These are phyloP conservation scores for Sanghuangporus baumii DNA, from an alignment of 1,284 basidiomycete genomes.

Conservation along the genomic window DNA sequence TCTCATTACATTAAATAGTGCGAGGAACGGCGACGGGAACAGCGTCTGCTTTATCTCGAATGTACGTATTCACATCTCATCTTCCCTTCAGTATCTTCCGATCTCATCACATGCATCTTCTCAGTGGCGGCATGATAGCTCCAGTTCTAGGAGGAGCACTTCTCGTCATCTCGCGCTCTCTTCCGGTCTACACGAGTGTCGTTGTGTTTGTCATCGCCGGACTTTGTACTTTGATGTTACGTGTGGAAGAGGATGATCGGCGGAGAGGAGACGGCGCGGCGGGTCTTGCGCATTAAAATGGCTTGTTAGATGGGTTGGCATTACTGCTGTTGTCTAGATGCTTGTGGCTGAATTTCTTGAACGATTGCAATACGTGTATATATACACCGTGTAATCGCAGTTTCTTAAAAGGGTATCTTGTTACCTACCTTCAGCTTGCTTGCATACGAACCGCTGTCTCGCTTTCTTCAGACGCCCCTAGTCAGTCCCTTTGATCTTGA, in stretches of 20 bases:
- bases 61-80: slow-evolving; percentile 44
- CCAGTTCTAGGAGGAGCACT: slow-evolving; percentile 83
- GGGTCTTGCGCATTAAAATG: background rate
- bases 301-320: background rate
- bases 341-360: background rate
- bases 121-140: slow-evolving; percentile 86
- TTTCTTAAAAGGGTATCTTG: too few species aligned
- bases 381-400: background rate
- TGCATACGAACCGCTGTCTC: too few species aligned
- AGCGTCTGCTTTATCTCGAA: slow-evolving; percentile 82
- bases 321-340: background rate
- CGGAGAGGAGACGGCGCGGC: background rate
- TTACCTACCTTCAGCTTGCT: too few species aligned
- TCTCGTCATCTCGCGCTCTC: slow-evolving; percentile 61
- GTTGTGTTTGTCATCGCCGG: slow-evolving; percentile 67
- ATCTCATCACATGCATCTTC: background rate
- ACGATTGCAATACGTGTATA: background rate
- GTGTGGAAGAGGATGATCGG: slow-evolving; percentile 25
- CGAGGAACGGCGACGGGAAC: slow-evolving; percentile 90
- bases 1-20: slow-evolving; percentile 34
- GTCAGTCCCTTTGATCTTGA: too few species aligned
- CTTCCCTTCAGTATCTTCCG: slow-evolving; percentile 10
- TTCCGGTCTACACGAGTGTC: slow-evolving; percentile 79
- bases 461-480: too few species aligned
- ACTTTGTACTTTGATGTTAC: slow-evolving; percentile 58